Evolutionary conservation across 1,284 basidiomycete genomes (phyloP).

Genomic region (Flammula alnicola): DNA sequence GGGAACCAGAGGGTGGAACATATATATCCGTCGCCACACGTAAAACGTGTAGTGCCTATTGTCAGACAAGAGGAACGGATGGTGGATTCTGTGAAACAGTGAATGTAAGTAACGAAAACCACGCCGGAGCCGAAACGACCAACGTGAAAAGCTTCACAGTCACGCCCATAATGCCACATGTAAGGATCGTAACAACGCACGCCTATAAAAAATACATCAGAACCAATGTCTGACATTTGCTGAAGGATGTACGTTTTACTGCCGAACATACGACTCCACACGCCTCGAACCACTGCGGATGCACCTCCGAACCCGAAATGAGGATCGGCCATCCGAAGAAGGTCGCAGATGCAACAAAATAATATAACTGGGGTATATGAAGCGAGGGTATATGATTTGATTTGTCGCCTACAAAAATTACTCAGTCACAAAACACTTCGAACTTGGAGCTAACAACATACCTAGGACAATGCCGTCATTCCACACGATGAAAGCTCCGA

Average conservation of each 20-base stretch:
- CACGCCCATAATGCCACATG: constrained; percentile 57
- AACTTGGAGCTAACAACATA: constrained; percentile 34
- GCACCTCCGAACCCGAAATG: constrained; percentile 57
- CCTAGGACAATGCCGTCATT: constrained; percentile 94
- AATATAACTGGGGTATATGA: constrained; percentile 88
- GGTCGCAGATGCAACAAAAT: constrained; percentile 81
- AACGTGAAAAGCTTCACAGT: constrained; percentile 82
- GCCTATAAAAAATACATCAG: constrained; percentile 44
- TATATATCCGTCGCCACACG: constrained; percentile 83
- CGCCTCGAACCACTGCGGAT: constrained; percentile 42
- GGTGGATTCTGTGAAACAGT: constrained; percentile 72
- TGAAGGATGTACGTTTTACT: constrained; percentile 52
- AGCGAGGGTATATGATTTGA: constrained; percentile 84
- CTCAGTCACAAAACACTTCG: not conserved
- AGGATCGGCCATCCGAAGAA: constrained; percentile 79
- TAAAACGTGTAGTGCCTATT: constrained; percentile 97
- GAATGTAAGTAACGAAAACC: constrained; percentile 22
- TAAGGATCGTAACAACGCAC: constrained; percentile 49
- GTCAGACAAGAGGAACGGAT: constrained; percentile 92
- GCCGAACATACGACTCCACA: constrained; percentile 69
- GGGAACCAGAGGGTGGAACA: constrained; percentile 71
- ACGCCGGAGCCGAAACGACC: constrained; percentile 35
- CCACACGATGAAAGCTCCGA: constrained; percentile 79
- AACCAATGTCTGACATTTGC: constrained; percentile 4
- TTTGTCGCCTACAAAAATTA: constrained; percentile 80